Evolutionary conservation across 257 asterid species (phyloP).

Genomic region (Nicotiana attenuata): DNA sequence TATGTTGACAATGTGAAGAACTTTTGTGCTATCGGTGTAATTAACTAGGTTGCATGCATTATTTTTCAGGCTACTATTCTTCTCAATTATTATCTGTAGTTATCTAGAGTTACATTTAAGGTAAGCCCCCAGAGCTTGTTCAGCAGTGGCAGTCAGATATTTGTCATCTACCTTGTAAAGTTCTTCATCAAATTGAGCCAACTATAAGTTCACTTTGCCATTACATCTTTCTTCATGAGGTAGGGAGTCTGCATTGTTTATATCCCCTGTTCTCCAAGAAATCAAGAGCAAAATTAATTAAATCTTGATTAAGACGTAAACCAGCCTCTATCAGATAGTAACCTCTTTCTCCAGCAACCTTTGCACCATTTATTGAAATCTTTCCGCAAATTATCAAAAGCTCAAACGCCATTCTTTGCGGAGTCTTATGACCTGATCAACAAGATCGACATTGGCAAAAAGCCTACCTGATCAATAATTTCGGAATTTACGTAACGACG

Average conservation of each 20-base stretch:
- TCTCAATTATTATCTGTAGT: not conserved
- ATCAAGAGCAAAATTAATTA: slow-evolving; percentile 65
- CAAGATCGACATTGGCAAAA: too few relatives aligned
- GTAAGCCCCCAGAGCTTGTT: slow-evolving; percentile 89
- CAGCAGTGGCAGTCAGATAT: slow-evolving; percentile 91
- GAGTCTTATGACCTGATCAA: too few relatives aligned
- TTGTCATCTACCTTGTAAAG: slow-evolving; percentile 97
- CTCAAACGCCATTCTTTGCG: too few relatives aligned
- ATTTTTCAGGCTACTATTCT: not conserved
- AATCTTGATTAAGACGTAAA: slow-evolving; percentile 73
- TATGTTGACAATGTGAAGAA: not conserved
- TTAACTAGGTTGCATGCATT: not conserved
- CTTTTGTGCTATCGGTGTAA: not conserved
- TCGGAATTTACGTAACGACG: too few relatives aligned
- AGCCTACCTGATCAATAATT: too few relatives aligned
- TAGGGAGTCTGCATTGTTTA: slow-evolving; percentile 68
- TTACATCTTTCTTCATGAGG: slow-evolving; percentile 86
- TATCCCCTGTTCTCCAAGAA: slow-evolving; percentile 62
- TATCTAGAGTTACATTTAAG: slow-evolving; percentile 5
- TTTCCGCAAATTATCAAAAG: too few relatives aligned
- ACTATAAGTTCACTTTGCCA: slow-evolving; percentile 93
- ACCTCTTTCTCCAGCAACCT: slow-evolving; percentile 91
- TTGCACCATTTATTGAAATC: slow-evolving; percentile 37
- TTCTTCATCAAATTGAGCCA: slow-evolving; percentile 90
- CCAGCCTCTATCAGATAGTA: slow-evolving; percentile 79